phyloP scores from a whole-genome alignment of 2,329 filamentous ascomycete species.

The Sclerotinia glacialis region DNA sequence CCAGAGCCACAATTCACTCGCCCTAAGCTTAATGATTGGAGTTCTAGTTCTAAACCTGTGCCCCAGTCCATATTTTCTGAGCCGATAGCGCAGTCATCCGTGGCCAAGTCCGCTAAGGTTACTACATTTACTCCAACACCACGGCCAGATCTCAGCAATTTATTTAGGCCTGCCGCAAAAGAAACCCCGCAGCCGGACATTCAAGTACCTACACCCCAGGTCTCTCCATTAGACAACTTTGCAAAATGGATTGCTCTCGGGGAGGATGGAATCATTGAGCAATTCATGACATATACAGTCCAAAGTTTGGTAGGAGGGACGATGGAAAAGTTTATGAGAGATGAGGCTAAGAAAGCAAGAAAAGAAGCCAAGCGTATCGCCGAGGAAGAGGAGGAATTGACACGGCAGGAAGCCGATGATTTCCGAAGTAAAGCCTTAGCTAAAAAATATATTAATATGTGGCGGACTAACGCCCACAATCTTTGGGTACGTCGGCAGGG shows the following conservation, averaged over 20 bases:
- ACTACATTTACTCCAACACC: background rate
- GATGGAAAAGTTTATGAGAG: slow-evolving; percentile 26
- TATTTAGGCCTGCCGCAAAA: background rate
- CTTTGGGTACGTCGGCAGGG: slow-evolving; percentile 35
- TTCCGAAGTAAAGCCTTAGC: slow-evolving; percentile 35
- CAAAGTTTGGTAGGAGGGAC: slow-evolving; percentile 30
- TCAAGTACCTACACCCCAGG: background rate
- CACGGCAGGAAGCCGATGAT: slow-evolving; percentile 30
- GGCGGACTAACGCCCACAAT: slow-evolving; percentile 33
- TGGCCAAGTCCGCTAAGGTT: background rate
- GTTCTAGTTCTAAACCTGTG: slow-evolving; percentile 3
- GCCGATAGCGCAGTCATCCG: background rate
- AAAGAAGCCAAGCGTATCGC: slow-evolving; percentile 25
- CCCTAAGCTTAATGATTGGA: slow-evolving; percentile 12
- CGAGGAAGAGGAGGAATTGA: slow-evolving; percentile 30
- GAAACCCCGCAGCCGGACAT: background rate
- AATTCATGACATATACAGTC: slow-evolving; percentile 35
- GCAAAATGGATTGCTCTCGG: slow-evolving; percentile 36
- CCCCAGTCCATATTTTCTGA: background rate
- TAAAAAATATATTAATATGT: slow-evolving; percentile 36
- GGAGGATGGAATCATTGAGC: slow-evolving; percentile 38
- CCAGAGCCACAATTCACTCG: background rate
- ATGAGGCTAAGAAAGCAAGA: slow-evolving; percentile 21
- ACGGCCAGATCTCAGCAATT: background rate
- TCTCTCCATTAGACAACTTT: slow-evolving; percentile 21